Evolutionary conservation across 257 asterid genomes (phyloP).

Genomic region (Echites panduratus): DNA sequence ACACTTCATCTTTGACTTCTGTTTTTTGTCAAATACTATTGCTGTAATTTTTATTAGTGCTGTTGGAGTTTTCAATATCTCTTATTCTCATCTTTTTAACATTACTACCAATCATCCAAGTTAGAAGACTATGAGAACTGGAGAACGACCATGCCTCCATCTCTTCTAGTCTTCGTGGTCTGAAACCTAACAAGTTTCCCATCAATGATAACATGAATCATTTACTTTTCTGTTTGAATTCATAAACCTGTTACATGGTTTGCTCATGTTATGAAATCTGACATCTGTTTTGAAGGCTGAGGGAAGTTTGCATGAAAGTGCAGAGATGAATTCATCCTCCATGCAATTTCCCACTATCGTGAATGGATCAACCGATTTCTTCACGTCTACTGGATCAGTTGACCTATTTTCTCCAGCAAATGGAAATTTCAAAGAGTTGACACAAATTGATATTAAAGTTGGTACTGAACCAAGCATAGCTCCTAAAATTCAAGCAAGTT

Average conservation of each 20-base stretch:
- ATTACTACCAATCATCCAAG: background rate
- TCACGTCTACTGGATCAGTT: conserved; percentile 27
- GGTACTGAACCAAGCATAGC: conserved; percentile 27
- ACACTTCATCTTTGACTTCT: background rate
- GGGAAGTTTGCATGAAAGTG: conserved; percentile 24
- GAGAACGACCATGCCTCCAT: background rate
- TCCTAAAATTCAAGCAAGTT: conserved; percentile 9
- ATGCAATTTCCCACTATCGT: conserved; percentile 27
- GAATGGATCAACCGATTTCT: conserved; percentile 29
- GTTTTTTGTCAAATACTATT: background rate
- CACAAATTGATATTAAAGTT: conserved; percentile 25
- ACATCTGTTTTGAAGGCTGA: conserved; percentile 39
- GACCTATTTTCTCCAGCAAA: conserved; percentile 37
- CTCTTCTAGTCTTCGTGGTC: background rate
- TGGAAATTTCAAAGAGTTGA: conserved; percentile 25
- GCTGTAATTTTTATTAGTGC: too few species aligned
- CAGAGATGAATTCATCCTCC: conserved; percentile 32
- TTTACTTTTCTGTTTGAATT: background rate
- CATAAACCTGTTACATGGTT: background rate
- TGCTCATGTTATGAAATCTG: background rate
- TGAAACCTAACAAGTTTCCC: background rate
- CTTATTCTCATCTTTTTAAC: background rate
- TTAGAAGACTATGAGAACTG: background rate
- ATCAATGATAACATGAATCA: background rate
- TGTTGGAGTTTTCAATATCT: background rate